A percentile compares a stretch with the other conserved stretches of the same genome.
Evolutionary conservation across 257 asterid species (phyloP).

Genomic region (Nicotiana paniculata): DNA sequence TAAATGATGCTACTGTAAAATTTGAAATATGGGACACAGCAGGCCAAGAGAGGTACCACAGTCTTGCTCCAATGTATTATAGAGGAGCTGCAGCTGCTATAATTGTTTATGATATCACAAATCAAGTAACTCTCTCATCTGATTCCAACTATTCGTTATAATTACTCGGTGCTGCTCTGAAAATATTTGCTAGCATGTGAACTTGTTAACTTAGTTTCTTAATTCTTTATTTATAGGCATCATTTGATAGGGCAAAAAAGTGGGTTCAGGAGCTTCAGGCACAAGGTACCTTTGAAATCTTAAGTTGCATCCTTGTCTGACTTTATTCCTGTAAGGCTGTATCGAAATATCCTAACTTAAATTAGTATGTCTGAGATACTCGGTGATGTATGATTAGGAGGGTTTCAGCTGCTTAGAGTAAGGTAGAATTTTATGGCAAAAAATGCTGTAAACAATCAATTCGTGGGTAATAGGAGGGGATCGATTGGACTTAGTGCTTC

Average conservation of each 20-base stretch:
- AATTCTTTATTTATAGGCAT: constrained; percentile 35
- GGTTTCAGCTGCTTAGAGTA: background rate
- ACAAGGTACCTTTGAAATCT: constrained; percentile 48
- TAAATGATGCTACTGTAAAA: constrained; percentile 71
- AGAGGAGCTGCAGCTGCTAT: constrained; percentile 94
- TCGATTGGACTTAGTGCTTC: background rate
- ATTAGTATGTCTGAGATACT: background rate
- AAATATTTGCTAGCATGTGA: background rate
- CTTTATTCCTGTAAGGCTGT: background rate
- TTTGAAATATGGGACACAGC: constrained; percentile 96
- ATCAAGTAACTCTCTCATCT: constrained; percentile 35
- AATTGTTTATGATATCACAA: constrained; percentile 71
- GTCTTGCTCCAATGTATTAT: constrained; percentile 89
- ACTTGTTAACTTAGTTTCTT: background rate
- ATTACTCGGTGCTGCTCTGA: background rate
- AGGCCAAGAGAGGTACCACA: constrained; percentile 90
- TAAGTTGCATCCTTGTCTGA: background rate
- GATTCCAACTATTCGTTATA: background rate
- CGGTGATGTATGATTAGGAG: background rate
- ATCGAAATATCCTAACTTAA: background rate
- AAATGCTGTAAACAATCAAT: background rate
- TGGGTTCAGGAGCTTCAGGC: constrained; percentile 94
- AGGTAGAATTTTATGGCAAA: background rate
- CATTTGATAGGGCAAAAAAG: constrained; percentile 80
- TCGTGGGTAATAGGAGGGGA: background rate